Conservation (phyloP, 352 stramenopile species). For the Thalassiosira allenii region DNA sequence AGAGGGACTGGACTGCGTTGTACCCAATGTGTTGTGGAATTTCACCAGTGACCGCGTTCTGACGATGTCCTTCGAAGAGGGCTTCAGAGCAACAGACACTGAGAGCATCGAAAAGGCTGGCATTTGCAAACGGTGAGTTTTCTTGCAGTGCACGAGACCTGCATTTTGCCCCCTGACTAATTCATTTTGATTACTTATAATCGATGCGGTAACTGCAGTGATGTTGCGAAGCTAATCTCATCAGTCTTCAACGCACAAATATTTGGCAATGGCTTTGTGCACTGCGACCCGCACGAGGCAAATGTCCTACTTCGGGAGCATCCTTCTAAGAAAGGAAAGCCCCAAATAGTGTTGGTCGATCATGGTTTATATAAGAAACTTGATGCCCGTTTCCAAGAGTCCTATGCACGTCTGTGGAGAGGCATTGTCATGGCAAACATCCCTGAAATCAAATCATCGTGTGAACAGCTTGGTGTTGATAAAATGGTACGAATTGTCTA, state of each 20-base stretch:
- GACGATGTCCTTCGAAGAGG: slow-evolving; percentile 97
- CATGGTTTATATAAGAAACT: slow-evolving; percentile 96
- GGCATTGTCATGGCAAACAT: slow-evolving; percentile 92
- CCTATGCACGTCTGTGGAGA: slow-evolving; percentile 95
- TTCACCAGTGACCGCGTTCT: slow-evolving; percentile 91
- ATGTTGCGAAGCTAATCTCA: slow-evolving; percentile 90
- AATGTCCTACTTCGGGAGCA: slow-evolving; percentile 87
- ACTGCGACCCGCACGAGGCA: slow-evolving; percentile 96
- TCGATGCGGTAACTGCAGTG: too few species aligned
- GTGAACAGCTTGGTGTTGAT: slow-evolving; percentile 81
- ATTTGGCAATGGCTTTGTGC: slow-evolving; percentile 93
- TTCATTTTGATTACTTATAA: too few species aligned
- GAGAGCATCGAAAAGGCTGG: slow-evolving; percentile 88
- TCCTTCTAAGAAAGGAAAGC: slow-evolving; percentile 75
- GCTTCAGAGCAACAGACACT: slow-evolving; percentile 92
- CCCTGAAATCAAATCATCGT: slow-evolving; percentile 82
- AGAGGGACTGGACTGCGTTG: slow-evolving; percentile 80
- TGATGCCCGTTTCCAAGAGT: slow-evolving; percentile 92
- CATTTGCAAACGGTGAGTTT: slow-evolving; percentile 79
- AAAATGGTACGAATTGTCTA: slow-evolving; percentile 79
- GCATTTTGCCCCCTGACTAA: too few species aligned
- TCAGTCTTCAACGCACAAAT: slow-evolving; percentile 95
- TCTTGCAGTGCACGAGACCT: too few species aligned
- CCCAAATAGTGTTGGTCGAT: slow-evolving; percentile 96
- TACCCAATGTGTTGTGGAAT: slow-evolving; percentile 88